Evolutionary conservation across 1,284 basidiomycete species (phyloP), one percentile per base, ranked within the genome.

Genomic region (Peniophora sp.): DNA sequence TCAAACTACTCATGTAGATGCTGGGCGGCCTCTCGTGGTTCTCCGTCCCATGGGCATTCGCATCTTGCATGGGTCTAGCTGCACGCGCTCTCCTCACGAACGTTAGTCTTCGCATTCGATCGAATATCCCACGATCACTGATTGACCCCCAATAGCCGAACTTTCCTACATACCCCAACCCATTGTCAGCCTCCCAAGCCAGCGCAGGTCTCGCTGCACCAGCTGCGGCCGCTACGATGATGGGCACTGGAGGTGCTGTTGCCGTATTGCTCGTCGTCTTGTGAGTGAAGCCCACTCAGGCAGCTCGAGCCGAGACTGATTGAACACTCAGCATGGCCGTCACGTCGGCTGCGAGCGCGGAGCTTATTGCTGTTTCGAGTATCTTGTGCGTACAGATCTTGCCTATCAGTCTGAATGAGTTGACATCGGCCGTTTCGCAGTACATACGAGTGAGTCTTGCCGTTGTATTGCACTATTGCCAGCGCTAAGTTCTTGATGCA

Each of bases 1-100:
- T 43, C 14, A 47, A 20, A 6, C 20, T 20, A 20, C 22, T 45
- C 27, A 35, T n/a, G 23, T 48, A 75, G 73, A 76, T 83, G 68
- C 67, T 83, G 12, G 81, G 81, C 11, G 81, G 79, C 3, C 58
- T 79, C 22, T 79, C 78, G 0, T 83, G 81, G 81, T 81, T 81
- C 51, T 75, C 78, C 3, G 75, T 83, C 3, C 80, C 80, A 3
- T 78, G 76, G 63, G 70, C 73, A 0, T 81, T 81, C 55, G 79
- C 75, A 2, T 78, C 78, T 23, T 76, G 75, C 49, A 66, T 82
- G 49, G 81, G 80, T 6, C 65, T 82, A 6, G 71, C 74, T 17
- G 78, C 78, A 0, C 66, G 77, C n/a, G 79, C 73, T 0, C 67
- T 81, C 15, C 59, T 73, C 20, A 64, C 63, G 52, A 69, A 76